Evolutionary conservation across 208 protist species (phyloP).

Genomic region (Wallacemonas sp.): DNA sequence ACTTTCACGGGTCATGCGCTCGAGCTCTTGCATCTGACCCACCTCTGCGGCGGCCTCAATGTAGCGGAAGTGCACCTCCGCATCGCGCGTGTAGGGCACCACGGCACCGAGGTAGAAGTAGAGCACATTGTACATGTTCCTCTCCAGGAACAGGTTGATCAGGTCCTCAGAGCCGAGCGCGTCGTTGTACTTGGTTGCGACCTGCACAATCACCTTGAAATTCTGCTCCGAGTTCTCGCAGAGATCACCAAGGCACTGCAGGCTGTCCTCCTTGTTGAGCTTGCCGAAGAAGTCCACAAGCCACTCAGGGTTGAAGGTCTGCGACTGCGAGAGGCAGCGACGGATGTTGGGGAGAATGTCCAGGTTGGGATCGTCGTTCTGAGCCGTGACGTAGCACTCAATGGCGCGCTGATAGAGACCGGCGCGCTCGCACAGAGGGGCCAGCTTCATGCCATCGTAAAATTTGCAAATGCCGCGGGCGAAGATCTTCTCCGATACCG

Average conservation of each 20-base stretch:
- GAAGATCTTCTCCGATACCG: conserved; percentile 99
- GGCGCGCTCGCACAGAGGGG: conserved; percentile 98
- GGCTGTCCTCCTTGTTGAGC: conserved; percentile 93
- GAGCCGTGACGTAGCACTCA: conserved; percentile 96
- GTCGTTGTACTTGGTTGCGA: conserved; percentile 98
- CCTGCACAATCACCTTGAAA: conserved; percentile 98
- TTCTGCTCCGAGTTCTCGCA: conserved; percentile 96
- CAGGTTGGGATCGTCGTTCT: conserved; percentile 73
- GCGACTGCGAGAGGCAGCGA: conserved; percentile 96
- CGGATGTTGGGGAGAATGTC: conserved; percentile 97
- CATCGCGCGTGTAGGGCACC: conserved; percentile 95
- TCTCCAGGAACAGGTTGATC: conserved; percentile 97
- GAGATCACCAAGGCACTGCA: conserved; percentile 97
- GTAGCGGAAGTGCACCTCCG: conserved; percentile 99
- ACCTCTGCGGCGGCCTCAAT: conserved; percentile 98
- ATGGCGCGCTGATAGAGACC: conserved; percentile 97
- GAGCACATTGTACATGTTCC: conserved; percentile 95
- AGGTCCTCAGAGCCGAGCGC: conserved; percentile 93
- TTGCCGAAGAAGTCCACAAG: conserved; percentile 97
- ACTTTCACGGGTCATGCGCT: conserved; percentile 98
- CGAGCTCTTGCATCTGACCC: conserved; percentile 98
- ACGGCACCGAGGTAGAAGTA: conserved; percentile 98
- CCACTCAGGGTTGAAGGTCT: conserved; percentile 94
- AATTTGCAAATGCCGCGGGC: conserved; percentile 95
- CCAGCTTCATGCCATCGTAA: conserved; percentile 97